Evolutionary conservation across 108 stramenopile species (phyloP).

Genomic region (Fragilaria radians): DNA sequence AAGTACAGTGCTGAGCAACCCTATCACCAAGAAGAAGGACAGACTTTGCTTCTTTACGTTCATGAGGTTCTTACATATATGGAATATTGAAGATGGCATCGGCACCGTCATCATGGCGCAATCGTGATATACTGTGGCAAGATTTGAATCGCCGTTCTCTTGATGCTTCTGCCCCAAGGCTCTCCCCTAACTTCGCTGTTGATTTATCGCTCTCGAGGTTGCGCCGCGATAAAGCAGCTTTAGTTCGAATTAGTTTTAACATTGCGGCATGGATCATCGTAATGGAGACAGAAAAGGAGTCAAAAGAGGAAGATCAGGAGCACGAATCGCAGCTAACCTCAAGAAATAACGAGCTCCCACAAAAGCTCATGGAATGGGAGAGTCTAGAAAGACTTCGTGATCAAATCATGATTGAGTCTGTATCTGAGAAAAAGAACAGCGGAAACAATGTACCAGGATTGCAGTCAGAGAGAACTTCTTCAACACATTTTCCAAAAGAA

Average conservation of each 20-base stretch:
- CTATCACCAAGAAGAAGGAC: too few relatives aligned
- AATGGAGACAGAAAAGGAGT: conserved; percentile 12
- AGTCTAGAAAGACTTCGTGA: conserved; percentile 24
- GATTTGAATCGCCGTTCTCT: not conserved
- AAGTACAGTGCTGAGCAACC: too few relatives aligned
- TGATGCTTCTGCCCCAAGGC: conserved; percentile 3
- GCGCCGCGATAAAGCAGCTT: conserved; percentile 29
- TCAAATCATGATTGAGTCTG: conserved; percentile 11
- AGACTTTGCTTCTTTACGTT: too few relatives aligned
- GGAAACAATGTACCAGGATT: too few relatives aligned
- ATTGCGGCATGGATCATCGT: conserved; percentile 30
- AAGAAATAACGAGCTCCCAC: conserved; percentile 1
- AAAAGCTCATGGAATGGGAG: conserved; percentile 9
- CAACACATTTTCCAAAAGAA: not conserved
- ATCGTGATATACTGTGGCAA: conserved; percentile 8
- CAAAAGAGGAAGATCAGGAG: conserved; percentile 17
- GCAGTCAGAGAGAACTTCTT: too few relatives aligned
- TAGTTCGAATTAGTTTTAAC: conserved; percentile 34
- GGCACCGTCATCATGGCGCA: conserved; percentile 4
- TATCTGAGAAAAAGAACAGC: not conserved
- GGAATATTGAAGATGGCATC: not conserved
- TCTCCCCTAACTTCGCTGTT: not conserved
- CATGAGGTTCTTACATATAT: too few relatives aligned
- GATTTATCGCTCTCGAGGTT: conserved; percentile 12
- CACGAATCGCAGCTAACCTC: conserved; percentile 2